Evolutionary conservation across 2,329 filamentous ascomycete species (phyloP), one percentile per base, ranked within the genome.

Genomic region (Colletotrichum paranaense): DNA sequence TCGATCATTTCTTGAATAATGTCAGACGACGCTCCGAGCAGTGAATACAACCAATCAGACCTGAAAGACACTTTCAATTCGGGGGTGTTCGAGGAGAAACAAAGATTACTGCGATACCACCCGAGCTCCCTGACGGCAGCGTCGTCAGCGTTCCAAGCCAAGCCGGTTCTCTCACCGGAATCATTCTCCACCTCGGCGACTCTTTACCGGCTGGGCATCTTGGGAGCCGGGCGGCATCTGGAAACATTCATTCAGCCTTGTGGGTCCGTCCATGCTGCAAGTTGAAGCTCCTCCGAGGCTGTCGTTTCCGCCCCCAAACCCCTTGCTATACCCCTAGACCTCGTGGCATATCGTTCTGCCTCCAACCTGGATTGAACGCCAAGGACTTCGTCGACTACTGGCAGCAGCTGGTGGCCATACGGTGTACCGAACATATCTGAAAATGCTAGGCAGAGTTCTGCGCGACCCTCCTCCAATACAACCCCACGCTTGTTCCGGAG

Each of bases 121-220:
- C 57, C 69, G 57, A 58, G 38, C 28, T 32, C 46, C 9, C 26
- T 19, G 16, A 32, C 32, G 52, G 16, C 55, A 60, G 66, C 70
- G 32, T 73, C 60, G 60, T 65, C 70, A 70, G 35, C 67, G 46
- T 26, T 46, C 19, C 14, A 22, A 24, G 11, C 57, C 63, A 49
- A 62, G 35, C 55, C 32, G n/a, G 46, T 24, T 12, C 32, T 35
- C 38, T 35, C 32, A 24, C 12, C 42, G 28, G 12, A 49, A 12
- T 26, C 19, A 22, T 55, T 46, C 53, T 64, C 65, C 69, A 72
- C 69, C 32, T 66, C 56, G 70, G 67, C 70, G 53, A 46, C 55
- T 46, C 22, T 38, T 67, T 63, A 58, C 70, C 70, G 60, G 70
- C 70, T 73, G 66, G 66, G 70, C 70, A 65, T 65, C 60, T 60